Evolutionary conservation across 768 basidiomycete genomes (phyloP).

Genomic region (Lepiota venenata): DNA sequence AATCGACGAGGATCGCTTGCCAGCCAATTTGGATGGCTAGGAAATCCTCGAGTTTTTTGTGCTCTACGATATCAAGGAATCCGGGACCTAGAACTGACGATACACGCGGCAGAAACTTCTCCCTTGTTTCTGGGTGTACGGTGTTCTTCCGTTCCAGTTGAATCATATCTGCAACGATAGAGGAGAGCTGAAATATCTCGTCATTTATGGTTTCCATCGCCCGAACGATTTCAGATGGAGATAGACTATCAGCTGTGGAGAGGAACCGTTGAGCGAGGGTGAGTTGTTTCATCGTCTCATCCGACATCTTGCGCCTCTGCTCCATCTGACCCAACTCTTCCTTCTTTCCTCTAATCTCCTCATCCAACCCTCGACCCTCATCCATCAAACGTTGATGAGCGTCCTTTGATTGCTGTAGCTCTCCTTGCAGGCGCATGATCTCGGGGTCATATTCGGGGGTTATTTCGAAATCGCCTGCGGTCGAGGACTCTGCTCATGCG

Average conservation of each 20-base stretch:
- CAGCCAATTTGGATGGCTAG: slow-evolving; percentile 10
- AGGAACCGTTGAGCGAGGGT: slow-evolving; percentile 40
- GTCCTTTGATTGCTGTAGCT: background rate
- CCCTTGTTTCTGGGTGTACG: background rate
- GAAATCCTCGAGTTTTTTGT: background rate
- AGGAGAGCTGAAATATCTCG: slow-evolving; percentile 45
- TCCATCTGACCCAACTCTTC: slow-evolving; percentile 17
- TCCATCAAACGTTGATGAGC: background rate
- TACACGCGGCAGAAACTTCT: background rate
- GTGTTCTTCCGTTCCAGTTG: background rate
- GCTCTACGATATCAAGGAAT: background rate
- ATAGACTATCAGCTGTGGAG: slow-evolving; percentile 38
- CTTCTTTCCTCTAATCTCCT: slow-evolving; percentile 17
- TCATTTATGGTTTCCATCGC: slow-evolving; percentile 39
- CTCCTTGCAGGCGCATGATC: background rate
- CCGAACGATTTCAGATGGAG: slow-evolving; percentile 39
- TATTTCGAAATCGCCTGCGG: background rate
- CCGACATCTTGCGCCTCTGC: slow-evolving; percentile 23
- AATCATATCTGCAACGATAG: slow-evolving; percentile 36
- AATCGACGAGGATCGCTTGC: slow-evolving; percentile 3
- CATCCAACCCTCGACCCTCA: slow-evolving; percentile 2
- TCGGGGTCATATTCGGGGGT: background rate
- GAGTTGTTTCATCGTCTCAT: slow-evolving; percentile 33
- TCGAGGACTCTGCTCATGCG: background rate
- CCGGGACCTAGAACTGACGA: background rate